Percentiles rank a stretch among this genome's conserved stretches.
These are phyloP conservation scores for Cyclotella sp. DNA, from an alignment of 108 stramenopile genomes.

Conservation along the genomic window DNA sequence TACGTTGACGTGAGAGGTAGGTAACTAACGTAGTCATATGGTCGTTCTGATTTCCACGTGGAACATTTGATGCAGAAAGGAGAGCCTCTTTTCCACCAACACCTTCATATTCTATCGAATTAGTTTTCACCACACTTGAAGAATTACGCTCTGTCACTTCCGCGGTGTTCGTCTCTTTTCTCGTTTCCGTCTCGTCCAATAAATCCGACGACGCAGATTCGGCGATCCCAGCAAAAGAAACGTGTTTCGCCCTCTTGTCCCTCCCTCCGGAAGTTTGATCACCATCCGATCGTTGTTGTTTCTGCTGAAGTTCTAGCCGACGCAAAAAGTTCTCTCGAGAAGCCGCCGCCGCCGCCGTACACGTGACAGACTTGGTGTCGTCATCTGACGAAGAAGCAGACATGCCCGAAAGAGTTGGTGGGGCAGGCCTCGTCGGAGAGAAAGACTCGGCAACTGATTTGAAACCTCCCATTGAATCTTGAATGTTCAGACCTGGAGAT, in stretches of 20 bases:
- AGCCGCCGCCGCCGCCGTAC: not conserved
- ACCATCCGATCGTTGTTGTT: not conserved
- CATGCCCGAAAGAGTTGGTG: too few relatives aligned
- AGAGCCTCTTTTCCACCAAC: not conserved
- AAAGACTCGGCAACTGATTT: too few relatives aligned
- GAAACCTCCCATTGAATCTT: too few relatives aligned
- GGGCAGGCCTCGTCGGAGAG: too few relatives aligned
- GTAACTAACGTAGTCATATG: not conserved
- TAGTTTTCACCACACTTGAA: not conserved
- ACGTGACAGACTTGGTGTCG: not conserved
- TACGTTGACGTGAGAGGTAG: not conserved
- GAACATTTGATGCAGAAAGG: not conserved
- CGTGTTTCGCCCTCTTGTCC: not conserved
- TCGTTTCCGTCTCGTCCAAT: not conserved
- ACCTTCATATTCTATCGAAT: too few relatives aligned
- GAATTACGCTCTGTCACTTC: not conserved
- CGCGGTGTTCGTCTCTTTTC: not conserved
- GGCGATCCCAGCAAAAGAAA: not conserved
- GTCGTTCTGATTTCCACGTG: conserved; percentile 21
- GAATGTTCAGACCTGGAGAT: too few relatives aligned
- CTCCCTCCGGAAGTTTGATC: not conserved
- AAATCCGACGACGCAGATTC: not conserved
- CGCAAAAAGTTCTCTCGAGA: conserved; percentile 28
- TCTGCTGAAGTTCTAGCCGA: conserved; percentile 13
- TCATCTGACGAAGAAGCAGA: conserved; percentile 10